Percentiles rank a stretch among this genome's conserved stretches.
Conservation (phyloP, 805 yeast species). For the Metschnikowia hibisci region DNA sequence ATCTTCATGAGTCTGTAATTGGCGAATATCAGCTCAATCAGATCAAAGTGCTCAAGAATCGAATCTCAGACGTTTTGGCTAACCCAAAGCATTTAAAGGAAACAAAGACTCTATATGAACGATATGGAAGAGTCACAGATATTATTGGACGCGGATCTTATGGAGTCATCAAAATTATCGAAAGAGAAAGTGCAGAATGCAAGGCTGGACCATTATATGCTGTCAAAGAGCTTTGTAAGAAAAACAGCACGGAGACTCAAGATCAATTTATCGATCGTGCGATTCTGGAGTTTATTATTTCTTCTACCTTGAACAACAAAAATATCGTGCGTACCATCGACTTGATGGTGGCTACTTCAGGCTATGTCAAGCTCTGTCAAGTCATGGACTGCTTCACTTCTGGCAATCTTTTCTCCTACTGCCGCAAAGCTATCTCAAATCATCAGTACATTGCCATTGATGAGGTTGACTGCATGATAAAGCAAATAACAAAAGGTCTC, state of each 20-base stretch:
- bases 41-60: slow-evolving; percentile 21
- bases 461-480: slow-evolving; percentile 87
- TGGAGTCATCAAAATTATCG: slow-evolving; percentile 43
- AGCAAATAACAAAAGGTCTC: slow-evolving; percentile 79
- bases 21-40: slow-evolving; percentile 26
- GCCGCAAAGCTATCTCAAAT: slow-evolving; percentile 14
- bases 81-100: slow-evolving; percentile 7
- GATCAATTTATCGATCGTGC: slow-evolving; percentile 63
- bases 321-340: slow-evolving; percentile 78
- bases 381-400: slow-evolving; percentile 39
- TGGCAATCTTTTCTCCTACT: slow-evolving; percentile 34
- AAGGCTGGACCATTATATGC: slow-evolving; percentile 22
- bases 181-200: slow-evolving; percentile 16
- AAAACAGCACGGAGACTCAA: slow-evolving; percentile 20
- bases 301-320: slow-evolving; percentile 69
- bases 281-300: slow-evolving; percentile 86
- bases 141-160: slow-evolving; percentile 45
- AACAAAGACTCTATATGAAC: slow-evolving; percentile 26
- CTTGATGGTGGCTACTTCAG: slow-evolving; percentile 47
- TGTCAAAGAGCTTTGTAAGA: slow-evolving; percentile 30
- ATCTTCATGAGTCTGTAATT: slow-evolving; percentile 25
- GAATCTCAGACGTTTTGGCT: slow-evolving; percentile 18
- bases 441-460: slow-evolving; percentile 23
- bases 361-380: slow-evolving; percentile 25
- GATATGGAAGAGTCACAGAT: slow-evolving; percentile 33